Percentiles rank a stretch among this genome's conserved stretches.
Evolutionary conservation across 73 alveolate genomes (phyloP).

Genomic region (Stentor roeselii): DNA sequence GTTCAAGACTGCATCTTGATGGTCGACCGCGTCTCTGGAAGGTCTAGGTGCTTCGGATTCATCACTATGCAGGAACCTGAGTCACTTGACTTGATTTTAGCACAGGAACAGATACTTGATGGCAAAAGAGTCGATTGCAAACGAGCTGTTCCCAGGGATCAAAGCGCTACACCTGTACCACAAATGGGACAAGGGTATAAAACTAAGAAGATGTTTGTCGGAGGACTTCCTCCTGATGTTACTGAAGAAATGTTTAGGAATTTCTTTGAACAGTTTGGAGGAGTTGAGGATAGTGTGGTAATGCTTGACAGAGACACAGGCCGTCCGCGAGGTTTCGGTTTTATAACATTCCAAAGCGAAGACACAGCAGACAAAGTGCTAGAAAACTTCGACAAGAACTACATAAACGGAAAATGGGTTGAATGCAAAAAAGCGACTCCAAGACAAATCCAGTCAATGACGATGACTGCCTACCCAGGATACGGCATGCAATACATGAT

Average conservation of each 20-base stretch:
- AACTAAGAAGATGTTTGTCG: slow-evolving; percentile 59
- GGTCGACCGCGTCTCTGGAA: slow-evolving; percentile 46
- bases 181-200: not conserved
- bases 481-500: not conserved
- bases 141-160: slow-evolving; percentile 52
- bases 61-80: slow-evolving; percentile 31
- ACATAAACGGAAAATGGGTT: slow-evolving; percentile 65
- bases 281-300: slow-evolving; percentile 61
- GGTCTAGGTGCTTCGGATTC: slow-evolving; percentile 61
- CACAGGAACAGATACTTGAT: slow-evolving; percentile 39
- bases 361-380: slow-evolving; percentile 53
- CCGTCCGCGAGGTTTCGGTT: slow-evolving; percentile 84
- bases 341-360: slow-evolving; percentile 45
- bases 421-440: slow-evolving; percentile 81
- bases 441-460: slow-evolving; percentile 16
- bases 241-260: slow-evolving; percentile 42
- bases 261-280: slow-evolving; percentile 60
- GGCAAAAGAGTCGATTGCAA: slow-evolving; percentile 64
- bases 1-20: slow-evolving; percentile 47
- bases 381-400: slow-evolving; percentile 37
- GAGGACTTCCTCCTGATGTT: slow-evolving; percentile 75
- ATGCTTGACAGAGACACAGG: slow-evolving; percentile 67
- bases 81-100: slow-evolving; percentile 14
- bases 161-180: not conserved
- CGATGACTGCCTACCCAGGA: not conserved